Percentiles rank a stretch among this genome's conserved stretches.
Evolutionary conservation across 2,329 filamentous ascomycete species (phyloP).

Genomic region (Penicillium sp.): DNA sequence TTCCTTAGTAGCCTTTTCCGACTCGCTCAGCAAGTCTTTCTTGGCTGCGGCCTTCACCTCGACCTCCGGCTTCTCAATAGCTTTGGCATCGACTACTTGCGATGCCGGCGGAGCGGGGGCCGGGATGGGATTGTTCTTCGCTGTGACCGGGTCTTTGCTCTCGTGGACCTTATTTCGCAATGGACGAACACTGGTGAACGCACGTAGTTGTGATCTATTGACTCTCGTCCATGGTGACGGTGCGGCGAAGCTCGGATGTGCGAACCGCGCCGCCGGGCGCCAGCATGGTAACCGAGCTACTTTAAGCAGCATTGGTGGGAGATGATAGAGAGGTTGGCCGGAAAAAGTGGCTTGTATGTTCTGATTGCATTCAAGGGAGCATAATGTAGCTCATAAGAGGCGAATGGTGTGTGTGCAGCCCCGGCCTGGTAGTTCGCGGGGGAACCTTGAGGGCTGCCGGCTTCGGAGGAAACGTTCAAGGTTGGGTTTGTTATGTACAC

Average conservation of each 20-base stretch:
- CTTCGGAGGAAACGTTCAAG: constrained; percentile 37
- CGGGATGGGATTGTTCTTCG: constrained; percentile 9
- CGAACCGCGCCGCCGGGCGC: constrained; percentile 35
- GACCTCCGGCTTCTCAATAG: constrained; percentile 25
- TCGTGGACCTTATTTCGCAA: constrained; percentile 29
- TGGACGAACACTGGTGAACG: constrained; percentile 32
- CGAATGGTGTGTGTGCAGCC: constrained; percentile 19
- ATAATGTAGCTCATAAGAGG: constrained; percentile 24
- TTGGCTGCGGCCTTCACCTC: constrained; percentile 39
- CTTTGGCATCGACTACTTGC: constrained; percentile 24
- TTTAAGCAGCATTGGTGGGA: constrained; percentile 42
- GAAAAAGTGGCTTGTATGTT: neutral
- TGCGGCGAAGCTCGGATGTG: constrained; percentile 29
- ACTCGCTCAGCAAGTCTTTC: constrained; percentile 66
- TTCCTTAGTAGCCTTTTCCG: constrained; percentile 73
- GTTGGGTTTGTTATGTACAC: constrained; percentile 8
- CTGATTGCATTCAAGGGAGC: constrained; percentile 25
- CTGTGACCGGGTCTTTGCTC: constrained; percentile 13
- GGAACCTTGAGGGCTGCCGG: constrained; percentile 34
- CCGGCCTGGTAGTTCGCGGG: constrained; percentile 25
- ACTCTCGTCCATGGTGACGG: constrained; percentile 28
- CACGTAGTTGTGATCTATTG: constrained; percentile 32
- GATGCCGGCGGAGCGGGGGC: constrained; percentile 18
- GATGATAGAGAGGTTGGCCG: neutral
- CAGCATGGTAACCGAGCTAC: constrained; percentile 40